A percentile compares a stretch with the other conserved stretches of the same genome.
These are phyloP conservation scores for Cokeromyces recurvatus DNA, from an alignment of 371 early-diverging fungal species.

Conservation along the genomic window DNA sequence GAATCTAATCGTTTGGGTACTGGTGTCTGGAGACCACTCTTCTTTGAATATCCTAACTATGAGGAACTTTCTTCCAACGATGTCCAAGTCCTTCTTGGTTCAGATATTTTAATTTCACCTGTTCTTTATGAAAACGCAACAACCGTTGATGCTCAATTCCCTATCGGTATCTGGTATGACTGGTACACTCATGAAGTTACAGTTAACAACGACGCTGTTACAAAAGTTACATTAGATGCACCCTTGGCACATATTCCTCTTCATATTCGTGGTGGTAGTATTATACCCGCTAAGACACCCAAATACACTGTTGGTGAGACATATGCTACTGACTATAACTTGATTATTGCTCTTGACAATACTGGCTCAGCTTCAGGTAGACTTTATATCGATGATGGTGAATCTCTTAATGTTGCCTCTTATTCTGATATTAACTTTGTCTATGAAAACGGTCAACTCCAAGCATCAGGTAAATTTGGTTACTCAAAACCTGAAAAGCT, in stretches of 20 bases:
- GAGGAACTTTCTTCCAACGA: constrained; percentile 17
- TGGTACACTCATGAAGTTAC: constrained; percentile 25
- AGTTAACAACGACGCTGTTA: constrained; percentile 4
- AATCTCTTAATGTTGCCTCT: constrained; percentile 28
- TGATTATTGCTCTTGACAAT: constrained; percentile 50
- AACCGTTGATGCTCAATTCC: constrained; percentile 51
- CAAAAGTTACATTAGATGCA: constrained; percentile 29
- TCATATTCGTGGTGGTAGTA: constrained; percentile 45
- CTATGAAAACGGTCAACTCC: constrained; percentile 21
- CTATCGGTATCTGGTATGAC: constrained; percentile 55
- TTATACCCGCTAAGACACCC: constrained; percentile 48
- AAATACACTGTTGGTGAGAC: constrained; percentile 45
- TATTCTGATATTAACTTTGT: constrained; percentile 26
- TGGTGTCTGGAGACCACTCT: constrained; percentile 42
- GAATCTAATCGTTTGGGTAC: constrained; percentile 43
- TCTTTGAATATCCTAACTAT: constrained; percentile 31
- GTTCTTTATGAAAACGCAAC: constrained; percentile 37
- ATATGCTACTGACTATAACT: constrained; percentile 29
- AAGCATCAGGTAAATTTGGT: constrained; percentile 25
- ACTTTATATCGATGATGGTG: constrained; percentile 58
- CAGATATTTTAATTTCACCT: constrained; percentile 55
- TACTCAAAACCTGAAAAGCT: constrained; percentile 24
- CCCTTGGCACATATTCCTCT: constrained; percentile 43
- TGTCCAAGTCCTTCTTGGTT: constrained; percentile 33
- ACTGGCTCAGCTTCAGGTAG: constrained; percentile 38